phyloP scores from a whole-genome alignment of 2,329 filamentous ascomycete species.

The Neofusicoccum laricinum region DNA sequence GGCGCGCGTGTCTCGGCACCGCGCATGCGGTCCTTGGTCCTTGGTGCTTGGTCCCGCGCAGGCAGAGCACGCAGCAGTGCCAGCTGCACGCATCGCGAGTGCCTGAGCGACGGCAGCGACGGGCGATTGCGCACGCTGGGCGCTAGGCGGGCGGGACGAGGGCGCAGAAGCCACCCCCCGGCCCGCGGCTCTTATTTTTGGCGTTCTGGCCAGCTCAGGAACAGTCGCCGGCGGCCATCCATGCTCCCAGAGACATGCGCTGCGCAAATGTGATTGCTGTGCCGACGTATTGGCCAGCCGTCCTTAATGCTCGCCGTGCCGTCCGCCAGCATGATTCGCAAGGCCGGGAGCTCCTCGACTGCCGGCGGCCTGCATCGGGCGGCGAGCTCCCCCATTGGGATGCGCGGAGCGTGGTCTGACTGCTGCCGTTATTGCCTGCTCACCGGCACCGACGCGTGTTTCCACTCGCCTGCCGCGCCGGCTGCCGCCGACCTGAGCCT shows the following conservation, averaged over 20 bases:
- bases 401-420: background rate
- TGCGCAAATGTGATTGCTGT: background rate
- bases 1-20: slow-evolving; percentile 4
- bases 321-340: background rate
- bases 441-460: background rate
- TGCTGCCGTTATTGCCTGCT: background rate
- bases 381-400: background rate
- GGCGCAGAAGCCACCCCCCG: background rate
- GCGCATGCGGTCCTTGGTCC: background rate
- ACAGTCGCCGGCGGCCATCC: background rate
- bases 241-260: background rate
- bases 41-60: too few species aligned
- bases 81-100: too few species aligned
- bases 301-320: background rate
- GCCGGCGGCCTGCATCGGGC: background rate
- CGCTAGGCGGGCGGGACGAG: background rate
- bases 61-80: background rate
- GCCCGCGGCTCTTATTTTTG: slow-evolving; percentile 5
- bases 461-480: slow-evolving; percentile 7
- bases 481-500: background rate
- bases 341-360: background rate
- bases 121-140: background rate
- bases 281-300: background rate
- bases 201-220: slow-evolving; percentile 4
- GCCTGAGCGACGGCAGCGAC: background rate